phyloP scores from a whole-genome alignment of 345 rosid genomes.

The Noccaea caerulescens region DNA sequence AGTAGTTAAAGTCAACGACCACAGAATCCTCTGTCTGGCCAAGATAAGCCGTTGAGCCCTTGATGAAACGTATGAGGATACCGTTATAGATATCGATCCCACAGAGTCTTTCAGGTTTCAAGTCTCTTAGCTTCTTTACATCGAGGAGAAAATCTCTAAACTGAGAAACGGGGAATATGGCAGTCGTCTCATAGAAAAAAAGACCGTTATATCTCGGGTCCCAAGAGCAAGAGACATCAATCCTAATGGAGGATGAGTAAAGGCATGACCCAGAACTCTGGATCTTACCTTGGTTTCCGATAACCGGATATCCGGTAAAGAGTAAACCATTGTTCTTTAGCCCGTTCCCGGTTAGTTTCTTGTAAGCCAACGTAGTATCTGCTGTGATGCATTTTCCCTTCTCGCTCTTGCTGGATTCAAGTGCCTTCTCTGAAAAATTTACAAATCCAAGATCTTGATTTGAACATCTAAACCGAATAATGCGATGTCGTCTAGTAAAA shows the following conservation, averaged over 20 bases:
- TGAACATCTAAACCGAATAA: conserved; percentile 7
- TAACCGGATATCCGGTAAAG: conserved; percentile 81
- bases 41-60: conserved; percentile 71
- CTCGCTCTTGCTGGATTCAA: conserved; percentile 55
- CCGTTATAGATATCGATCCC: conserved; percentile 78
- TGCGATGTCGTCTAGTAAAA: background rate
- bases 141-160: conserved; percentile 64
- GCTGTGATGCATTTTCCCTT: conserved; percentile 67
- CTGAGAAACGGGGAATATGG: conserved; percentile 56
- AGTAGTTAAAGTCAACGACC: conserved; percentile 81
- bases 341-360: conserved; percentile 72
- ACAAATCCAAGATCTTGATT: background rate
- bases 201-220: conserved; percentile 79
- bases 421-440: conserved; percentile 58
- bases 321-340: conserved; percentile 63
- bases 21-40: conserved; percentile 82
- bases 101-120: conserved; percentile 61
- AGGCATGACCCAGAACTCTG: conserved; percentile 88
- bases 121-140: conserved; percentile 65
- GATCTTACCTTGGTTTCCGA: conserved; percentile 79
- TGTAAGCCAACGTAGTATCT: conserved; percentile 51
- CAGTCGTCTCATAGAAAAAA: conserved; percentile 75
- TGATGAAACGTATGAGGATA: conserved; percentile 70
- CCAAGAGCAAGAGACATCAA: conserved; percentile 68
- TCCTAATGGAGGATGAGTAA: conserved; percentile 54